Conservation (phyloP, 2,329 filamentous ascomycete genomes). For the Cryphonectria naterciae region DNA sequence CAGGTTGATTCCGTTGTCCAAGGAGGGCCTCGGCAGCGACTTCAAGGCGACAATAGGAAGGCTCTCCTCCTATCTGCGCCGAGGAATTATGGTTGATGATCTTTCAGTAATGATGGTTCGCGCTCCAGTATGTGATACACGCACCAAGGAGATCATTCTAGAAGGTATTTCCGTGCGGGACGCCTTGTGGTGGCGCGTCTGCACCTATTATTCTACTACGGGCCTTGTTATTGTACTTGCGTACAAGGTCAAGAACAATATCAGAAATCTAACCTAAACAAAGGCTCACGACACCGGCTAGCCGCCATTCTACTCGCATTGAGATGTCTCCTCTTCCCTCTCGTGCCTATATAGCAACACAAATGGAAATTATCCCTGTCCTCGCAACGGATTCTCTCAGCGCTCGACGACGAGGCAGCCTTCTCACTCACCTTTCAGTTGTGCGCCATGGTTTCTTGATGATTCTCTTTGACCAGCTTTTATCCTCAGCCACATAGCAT, state of each 20-base stretch:
- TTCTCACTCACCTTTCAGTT: neutral
- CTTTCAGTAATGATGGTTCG: neutral
- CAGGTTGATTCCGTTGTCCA: neutral
- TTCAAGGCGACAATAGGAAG: neutral
- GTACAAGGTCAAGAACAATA: constrained; percentile 11
- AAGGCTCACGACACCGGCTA: neutral
- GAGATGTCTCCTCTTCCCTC: neutral
- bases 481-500: neutral
- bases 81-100: neutral
- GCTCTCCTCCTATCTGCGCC: neutral
- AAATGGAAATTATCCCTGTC: neutral
- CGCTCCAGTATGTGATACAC: neutral
- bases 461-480: neutral
- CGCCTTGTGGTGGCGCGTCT: neutral
- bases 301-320: neutral
- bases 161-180: neutral
- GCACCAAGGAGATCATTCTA: neutral
- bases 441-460: neutral
- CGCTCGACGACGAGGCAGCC: neutral
- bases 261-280: neutral
- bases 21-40: neutral
- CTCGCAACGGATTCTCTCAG: neutral
- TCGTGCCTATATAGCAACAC: neutral
- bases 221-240: constrained; percentile 16
- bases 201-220: constrained; percentile 11